phyloP scores from a whole-genome alignment of 169 alveolate species.

The Plasmodium vivax region DNA sequence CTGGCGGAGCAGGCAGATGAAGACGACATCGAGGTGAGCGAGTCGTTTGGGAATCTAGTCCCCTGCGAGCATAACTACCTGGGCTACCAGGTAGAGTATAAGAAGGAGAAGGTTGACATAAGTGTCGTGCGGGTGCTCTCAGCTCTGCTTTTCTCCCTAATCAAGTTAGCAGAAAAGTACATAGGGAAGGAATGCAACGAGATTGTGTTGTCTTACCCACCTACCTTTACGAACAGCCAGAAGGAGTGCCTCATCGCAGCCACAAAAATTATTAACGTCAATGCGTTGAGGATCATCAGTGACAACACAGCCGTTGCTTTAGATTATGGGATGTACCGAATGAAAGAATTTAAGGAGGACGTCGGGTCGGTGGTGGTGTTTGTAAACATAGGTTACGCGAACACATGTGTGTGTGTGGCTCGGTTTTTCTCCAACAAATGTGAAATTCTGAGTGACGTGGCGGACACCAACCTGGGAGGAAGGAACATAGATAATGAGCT shows the following conservation, averaged over 20 bases:
- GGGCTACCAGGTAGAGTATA: constrained; percentile 83
- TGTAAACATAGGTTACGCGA: constrained; percentile 95
- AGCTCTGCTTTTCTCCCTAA: constrained; percentile 85
- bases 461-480: constrained; percentile 96
- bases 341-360: constrained; percentile 91
- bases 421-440: constrained; percentile 91
- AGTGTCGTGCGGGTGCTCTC: constrained; percentile 92
- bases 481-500: constrained; percentile 94
- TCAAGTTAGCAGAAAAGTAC: constrained; percentile 87
- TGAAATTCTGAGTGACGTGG: constrained; percentile 92
- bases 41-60: constrained; percentile 77
- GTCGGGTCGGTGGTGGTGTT: constrained; percentile 94
- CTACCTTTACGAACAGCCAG: constrained; percentile 92
- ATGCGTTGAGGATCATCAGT: constrained; percentile 93
- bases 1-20: constrained; percentile 74
- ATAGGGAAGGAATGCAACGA: constrained; percentile 84
- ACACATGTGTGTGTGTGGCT: constrained; percentile 92
- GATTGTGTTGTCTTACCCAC: constrained; percentile 91
- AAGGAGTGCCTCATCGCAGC: constrained; percentile 95
- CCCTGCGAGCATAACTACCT: constrained; percentile 84
- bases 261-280: constrained; percentile 93
- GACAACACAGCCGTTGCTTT: constrained; percentile 97
- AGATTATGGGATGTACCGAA: constrained; percentile 97
- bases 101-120: constrained; percentile 84
- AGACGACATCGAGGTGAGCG: constrained; percentile 71